A percentile compares a stretch with the other conserved stretches of the same genome.
Conservation (phyloP, 306 rosid species). For the Vigna trinervia region DNA sequence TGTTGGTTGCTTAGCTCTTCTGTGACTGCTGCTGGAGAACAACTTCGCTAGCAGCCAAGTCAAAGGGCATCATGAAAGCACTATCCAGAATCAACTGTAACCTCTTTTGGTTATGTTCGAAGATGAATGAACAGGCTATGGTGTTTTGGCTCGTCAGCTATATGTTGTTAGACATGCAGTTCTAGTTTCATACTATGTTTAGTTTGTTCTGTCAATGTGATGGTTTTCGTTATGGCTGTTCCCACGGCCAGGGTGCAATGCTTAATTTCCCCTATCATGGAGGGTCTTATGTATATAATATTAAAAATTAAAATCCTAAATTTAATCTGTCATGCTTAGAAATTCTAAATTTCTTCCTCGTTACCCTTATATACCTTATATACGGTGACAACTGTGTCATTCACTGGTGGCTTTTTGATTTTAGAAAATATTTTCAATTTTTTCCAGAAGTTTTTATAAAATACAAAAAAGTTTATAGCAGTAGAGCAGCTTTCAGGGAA, state of each 20-base stretch:
- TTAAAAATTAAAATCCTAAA: not conserved
- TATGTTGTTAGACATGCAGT: conserved; percentile 22
- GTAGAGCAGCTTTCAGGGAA: no score
- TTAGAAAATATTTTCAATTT: not conserved
- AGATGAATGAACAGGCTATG: conserved; percentile 27
- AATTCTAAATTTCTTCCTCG: not conserved
- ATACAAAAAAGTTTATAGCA: not conserved
- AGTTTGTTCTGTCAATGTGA: conserved; percentile 12
- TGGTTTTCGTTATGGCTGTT: conserved; percentile 26
- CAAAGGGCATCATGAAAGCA: conserved; percentile 31
- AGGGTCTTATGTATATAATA: conserved; percentile 29
- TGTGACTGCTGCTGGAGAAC: conserved; percentile 35
- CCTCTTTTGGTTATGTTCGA: conserved; percentile 41
- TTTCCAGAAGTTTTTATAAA: not conserved
- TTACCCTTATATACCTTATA: not conserved
- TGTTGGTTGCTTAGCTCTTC: conserved; percentile 43
- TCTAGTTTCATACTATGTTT: conserved; percentile 18
- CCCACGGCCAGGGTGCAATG: conserved; percentile 23
- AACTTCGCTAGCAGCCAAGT: conserved; percentile 27
- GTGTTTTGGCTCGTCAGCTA: conserved; percentile 26
- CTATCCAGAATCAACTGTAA: conserved; percentile 22
- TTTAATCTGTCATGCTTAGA: conserved; percentile 22
- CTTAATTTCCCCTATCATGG: conserved; percentile 29
- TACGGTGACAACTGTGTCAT: not conserved
- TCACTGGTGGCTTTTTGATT: not conserved